Conservation (phyloP, 768 basidiomycete genomes). For the Lepiota venenata region DNA sequence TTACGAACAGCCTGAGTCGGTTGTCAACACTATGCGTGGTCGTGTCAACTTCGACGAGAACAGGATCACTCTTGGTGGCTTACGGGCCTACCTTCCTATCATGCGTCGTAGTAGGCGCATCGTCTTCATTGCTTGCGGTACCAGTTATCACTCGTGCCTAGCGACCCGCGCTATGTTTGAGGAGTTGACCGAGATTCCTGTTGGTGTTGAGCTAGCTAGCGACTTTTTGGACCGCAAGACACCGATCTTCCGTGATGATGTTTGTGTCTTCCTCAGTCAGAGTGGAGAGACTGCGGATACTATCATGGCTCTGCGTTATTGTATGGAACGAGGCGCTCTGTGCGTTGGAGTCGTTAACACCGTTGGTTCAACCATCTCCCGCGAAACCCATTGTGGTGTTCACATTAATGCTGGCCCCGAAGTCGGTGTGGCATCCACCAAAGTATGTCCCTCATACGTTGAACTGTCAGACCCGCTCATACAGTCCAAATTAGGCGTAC, state of each 20-base stretch:
- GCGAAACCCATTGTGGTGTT: conserved; percentile 98
- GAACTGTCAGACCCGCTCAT: not conserved
- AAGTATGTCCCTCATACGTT: conserved; percentile 43
- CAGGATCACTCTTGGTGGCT: conserved; percentile 90
- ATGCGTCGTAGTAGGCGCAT: conserved; percentile 94
- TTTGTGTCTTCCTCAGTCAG: conserved; percentile 94
- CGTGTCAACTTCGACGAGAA: conserved; percentile 97
- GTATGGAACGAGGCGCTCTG: conserved; percentile 93
- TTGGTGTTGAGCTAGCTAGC: conserved; percentile 93
- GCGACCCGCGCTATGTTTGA: conserved; percentile 98
- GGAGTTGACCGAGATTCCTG: conserved; percentile 97
- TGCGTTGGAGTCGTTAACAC: conserved; percentile 98
- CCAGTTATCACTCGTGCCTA: conserved; percentile 95
- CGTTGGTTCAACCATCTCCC: conserved; percentile 95
- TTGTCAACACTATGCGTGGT: conserved; percentile 99
- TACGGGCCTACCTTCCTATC: conserved; percentile 92
- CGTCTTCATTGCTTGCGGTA: conserved; percentile 98
- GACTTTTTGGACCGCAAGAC: conserved; percentile 99
- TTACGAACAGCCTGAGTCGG: conserved; percentile 98
- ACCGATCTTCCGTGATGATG: conserved; percentile 98
- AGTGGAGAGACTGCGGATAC: conserved; percentile 99
- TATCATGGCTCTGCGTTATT: conserved; percentile 94
- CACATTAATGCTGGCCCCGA: conserved; percentile 99
- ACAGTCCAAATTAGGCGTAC: conserved; percentile 62
- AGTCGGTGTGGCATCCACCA: conserved; percentile 98